Evolutionary conservation across 805 yeast genomes (phyloP).

Genomic region (Tetrapisispora namnaoensis): DNA sequence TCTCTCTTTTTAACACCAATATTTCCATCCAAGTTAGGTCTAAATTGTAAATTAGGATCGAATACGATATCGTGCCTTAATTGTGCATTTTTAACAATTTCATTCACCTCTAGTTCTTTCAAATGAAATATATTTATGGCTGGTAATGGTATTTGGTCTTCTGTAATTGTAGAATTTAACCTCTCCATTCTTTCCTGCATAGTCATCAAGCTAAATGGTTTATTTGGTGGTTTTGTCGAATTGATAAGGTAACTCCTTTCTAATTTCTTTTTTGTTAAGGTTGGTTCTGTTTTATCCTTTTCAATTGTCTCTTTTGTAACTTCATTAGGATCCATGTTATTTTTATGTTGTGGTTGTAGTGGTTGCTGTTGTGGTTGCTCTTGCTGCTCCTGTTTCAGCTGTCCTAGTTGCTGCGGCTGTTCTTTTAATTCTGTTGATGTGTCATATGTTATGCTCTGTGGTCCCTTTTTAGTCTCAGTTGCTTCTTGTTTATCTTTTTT

Average conservation of each 20-base stretch:
- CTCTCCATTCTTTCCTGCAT: conserved; percentile 18
- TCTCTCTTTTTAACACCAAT: conserved; percentile 69
- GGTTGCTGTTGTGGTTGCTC: no score
- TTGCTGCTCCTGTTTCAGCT: no score
- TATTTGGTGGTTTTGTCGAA: conserved; percentile 1
- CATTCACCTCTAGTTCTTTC: conserved; percentile 78
- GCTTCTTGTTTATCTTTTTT: neutral
- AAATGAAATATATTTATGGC: conserved; percentile 76
- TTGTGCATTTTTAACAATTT: conserved; percentile 84
- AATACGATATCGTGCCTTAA: conserved; percentile 85
- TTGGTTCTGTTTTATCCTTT: neutral
- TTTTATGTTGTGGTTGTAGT: neutral
- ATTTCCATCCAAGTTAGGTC: conserved; percentile 87
- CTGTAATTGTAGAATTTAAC: conserved; percentile 10
- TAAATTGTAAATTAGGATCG: conserved; percentile 83
- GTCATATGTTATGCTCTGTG: neutral
- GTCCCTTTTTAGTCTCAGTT: neutral
- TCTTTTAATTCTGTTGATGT: no score
- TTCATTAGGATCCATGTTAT: no score
- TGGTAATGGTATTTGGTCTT: conserved; percentile 48
- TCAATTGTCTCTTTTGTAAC: neutral
- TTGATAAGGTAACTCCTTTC: neutral
- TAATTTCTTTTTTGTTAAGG: neutral
- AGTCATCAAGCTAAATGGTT: conserved; percentile 7
- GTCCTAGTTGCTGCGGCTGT: no score